Base-by-base conservation (phyloP, 2,329 filamentous ascomycete genomes). In the Fusarium musae region DNA sequence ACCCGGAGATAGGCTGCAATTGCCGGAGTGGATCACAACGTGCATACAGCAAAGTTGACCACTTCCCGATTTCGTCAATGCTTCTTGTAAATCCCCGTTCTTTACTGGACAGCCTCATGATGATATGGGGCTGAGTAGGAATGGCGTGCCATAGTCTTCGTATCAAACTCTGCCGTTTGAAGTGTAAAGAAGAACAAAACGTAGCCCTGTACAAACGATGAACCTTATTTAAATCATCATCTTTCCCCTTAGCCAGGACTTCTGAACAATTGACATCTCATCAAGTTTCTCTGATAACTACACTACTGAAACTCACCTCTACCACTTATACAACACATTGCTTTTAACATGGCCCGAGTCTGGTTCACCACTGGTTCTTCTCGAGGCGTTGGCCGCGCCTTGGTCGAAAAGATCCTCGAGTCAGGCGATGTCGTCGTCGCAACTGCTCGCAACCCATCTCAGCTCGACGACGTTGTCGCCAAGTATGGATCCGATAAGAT, bases 311-410 rank as follows among this genome's bases (percentile, higher is more conserved):
- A 17, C 4, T 6, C 3, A 19, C 15, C 17, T 21, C 12, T 5
- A 49, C 10, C 10, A n/a, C 10, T 23, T 9, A 6, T 6, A 7
- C 7, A 13, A 12, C 17, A 19, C 6, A 10, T 13, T 16, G 13
- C 5, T 12, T 39, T 15, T 40, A 46, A 59, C 6, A 80, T 80
- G 79, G 9, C 75, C 3, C 75, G 78, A 79, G 78, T 82, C 42
- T 87, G 85, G 84, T 80, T 87, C 52, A 79, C 87, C 19, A 88
- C 86, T 16, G 86, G 86, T 43, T 82, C 81, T 50, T 84, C 85
- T 19, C 84, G 84, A 12, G 86, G 86, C 17, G 82, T 88, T 42
- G 86, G 87, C 16, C 78, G 81, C 6, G 76, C 80, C 26, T 78
- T 88, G n/a, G 80, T 81, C 13, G 74, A 80, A 7, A 78, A 80